Base-by-base conservation (phyloP, 2,329 filamentous ascomycete genomes). In the Aspergillus novofumigatus region DNA sequence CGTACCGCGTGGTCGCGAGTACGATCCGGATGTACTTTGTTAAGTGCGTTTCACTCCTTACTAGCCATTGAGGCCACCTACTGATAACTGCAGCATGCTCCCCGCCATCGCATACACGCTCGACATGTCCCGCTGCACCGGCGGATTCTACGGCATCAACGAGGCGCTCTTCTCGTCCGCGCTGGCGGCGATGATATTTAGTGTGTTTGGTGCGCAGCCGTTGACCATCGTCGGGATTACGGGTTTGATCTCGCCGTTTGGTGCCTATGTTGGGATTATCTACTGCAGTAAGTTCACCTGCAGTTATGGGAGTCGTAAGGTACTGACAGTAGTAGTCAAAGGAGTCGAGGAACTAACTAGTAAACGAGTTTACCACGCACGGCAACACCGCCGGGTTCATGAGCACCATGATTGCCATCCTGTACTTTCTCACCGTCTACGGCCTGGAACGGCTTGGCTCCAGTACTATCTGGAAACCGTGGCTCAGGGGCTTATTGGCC, bases 11-110 rank as follows among this genome's bases (percentile, higher is more conserved):
- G 3, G 70, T 84, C 44, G 80, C 82, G 5, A 82, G 78, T 57
- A 83, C 79, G 0, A 71, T 85, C 10, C 79, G 81, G 2, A 85
- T 85, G 72, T 84, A 84, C 69, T 85, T 85, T 69, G 80, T 84
- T 63, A 73, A 67, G 66, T 41, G 58, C n/a, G 59, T 23, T n/a
- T 17, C 11, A n/a, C 45, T 32, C 17, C 23, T 35, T 23, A 8
- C 1, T 2, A n/a, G 17, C 3, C 2, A 23, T 41, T 17, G 3
- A 17, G 21, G 21, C 4, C 3, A 4, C 8, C 2, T 9, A 55
- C 21, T 55, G 38, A 38, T 7, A 32, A 6, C 10, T 4, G 4
- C 45, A 77, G 80, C 58, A 72, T 86, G 1, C 75, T 86, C 3
- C 83, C 83, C 4, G 83, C 83, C 0, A 73, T 86, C 3, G 83